Percentiles rank a stretch among this genome's conserved stretches.
Conservation (phyloP, 75 land plant genomes). For the Selaginella moellendorffii region DNA sequence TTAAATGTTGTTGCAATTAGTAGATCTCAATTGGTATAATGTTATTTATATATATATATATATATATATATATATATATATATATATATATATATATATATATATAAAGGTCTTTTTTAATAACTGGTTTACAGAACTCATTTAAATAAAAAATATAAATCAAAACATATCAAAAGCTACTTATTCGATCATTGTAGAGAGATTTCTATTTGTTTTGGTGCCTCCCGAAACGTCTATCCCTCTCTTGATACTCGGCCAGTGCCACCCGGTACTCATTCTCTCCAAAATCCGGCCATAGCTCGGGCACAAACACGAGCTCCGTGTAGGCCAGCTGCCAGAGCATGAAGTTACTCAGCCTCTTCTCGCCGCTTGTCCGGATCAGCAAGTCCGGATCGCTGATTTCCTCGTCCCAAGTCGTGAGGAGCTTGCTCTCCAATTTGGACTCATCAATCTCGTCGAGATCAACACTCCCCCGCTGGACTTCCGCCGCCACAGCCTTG, state of each 20-base stretch:
- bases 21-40: neutral
- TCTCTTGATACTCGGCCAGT: conserved; percentile 29
- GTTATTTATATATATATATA: neutral
- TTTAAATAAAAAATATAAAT: too few relatives aligned
- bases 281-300: conserved; percentile 55
- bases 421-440: conserved; percentile 25
- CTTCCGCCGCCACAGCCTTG: conserved; percentile 32
- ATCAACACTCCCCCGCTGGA: conserved; percentile 29
- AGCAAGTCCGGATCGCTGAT: conserved; percentile 46
- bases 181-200: too few relatives aligned
- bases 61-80: neutral
- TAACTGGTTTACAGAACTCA: too few relatives aligned
- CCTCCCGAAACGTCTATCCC: conserved; percentile 50
- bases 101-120: too few relatives aligned
- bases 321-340: conserved; percentile 75
- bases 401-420: conserved; percentile 28
- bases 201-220: too few relatives aligned
- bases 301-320: conserved; percentile 38
- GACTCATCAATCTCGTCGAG: conserved; percentile 37
- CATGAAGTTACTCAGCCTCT: conserved; percentile 59
- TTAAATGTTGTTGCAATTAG: neutral
- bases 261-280: conserved; percentile 34
- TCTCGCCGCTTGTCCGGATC: conserved; percentile 65
- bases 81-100: neutral
- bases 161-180: too few relatives aligned